phyloP scores from a whole-genome alignment of 2,329 filamentous ascomycete genomes.

The Colletotrichum orchidophilum region DNA sequence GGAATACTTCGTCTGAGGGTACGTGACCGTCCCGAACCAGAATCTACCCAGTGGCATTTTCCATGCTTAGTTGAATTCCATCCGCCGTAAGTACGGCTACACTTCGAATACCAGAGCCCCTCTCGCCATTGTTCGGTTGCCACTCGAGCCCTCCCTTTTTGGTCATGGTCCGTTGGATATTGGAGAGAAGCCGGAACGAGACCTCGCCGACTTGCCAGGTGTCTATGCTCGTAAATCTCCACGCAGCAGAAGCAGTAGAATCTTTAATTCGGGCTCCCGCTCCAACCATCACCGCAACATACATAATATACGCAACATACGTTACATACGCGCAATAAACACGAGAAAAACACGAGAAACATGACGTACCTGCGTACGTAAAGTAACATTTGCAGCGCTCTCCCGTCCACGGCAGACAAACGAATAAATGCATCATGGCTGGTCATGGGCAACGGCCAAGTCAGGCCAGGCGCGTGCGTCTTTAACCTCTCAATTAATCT shows the following conservation, averaged over 20 bases:
- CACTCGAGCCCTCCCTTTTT: not conserved
- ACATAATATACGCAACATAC: not conserved
- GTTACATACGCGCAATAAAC: too few relatives aligned
- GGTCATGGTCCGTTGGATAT: not conserved
- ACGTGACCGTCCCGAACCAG: too few relatives aligned
- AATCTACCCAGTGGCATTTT: not conserved
- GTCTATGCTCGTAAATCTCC: not conserved
- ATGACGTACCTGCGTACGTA: not conserved
- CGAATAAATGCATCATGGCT: not conserved
- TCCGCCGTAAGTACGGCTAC: too few relatives aligned
- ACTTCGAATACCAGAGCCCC: not conserved
- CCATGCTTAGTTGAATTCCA: not conserved
- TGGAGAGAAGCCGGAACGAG: not conserved
- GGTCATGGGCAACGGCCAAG: not conserved
- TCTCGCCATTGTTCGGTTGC: not conserved
- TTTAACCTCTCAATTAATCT: not conserved
- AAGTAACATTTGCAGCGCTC: too few relatives aligned
- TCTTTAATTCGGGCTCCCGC: not conserved
- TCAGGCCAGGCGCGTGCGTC: not conserved
- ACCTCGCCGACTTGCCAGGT: not conserved
- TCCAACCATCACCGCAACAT: not conserved
- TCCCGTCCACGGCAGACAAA: too few relatives aligned
- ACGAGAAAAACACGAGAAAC: not conserved
- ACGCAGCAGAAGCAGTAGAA: not conserved
- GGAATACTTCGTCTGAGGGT: not conserved